These are phyloP conservation scores for Trapa bicornis DNA, from an alignment of 345 rosid genomes.

Conservation along the genomic window DNA sequence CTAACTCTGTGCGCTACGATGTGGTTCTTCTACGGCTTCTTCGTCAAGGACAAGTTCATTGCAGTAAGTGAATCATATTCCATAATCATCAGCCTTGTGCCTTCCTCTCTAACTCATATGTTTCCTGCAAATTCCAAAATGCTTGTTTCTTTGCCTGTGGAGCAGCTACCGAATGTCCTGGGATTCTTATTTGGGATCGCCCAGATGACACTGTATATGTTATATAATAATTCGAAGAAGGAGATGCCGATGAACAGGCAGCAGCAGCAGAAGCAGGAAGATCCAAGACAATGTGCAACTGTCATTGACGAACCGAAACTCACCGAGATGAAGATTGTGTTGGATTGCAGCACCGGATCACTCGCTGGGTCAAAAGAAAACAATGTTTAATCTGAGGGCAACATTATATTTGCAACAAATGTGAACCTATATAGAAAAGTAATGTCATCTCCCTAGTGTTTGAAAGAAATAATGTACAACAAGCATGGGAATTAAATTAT, in stretches of 20 bases:
- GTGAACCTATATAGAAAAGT: not conserved
- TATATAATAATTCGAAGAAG: slow-evolving; percentile 28
- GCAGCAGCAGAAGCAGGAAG: slow-evolving; percentile 1
- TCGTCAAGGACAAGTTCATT: slow-evolving; percentile 49
- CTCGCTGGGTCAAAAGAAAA: not conserved
- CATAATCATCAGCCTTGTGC: not conserved
- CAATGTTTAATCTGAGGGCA: not conserved
- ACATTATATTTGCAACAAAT: not conserved
- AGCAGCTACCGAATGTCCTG: slow-evolving; percentile 41
- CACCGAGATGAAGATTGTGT: slow-evolving; percentile 1
- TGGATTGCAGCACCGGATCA: not conserved
- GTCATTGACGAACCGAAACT: not conserved
- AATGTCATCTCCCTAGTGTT: no score
- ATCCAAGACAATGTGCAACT: not conserved
- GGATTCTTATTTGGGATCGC: slow-evolving; percentile 46
- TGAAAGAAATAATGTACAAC: no score
- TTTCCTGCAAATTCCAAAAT: no score
- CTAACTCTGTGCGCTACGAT: slow-evolving; percentile 58
- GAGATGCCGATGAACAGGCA: slow-evolving; percentile 2
- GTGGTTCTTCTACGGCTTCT: slow-evolving; percentile 86
- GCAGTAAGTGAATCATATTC: slow-evolving; percentile 40
- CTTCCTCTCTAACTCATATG: not conserved
- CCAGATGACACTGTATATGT: slow-evolving; percentile 61
- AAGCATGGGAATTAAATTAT: no score
- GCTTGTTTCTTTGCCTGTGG: not conserved